Evolutionary conservation across 495 filamentous ascomycete species (phyloP).

Genomic region (Trypethelium eluteriae): DNA sequence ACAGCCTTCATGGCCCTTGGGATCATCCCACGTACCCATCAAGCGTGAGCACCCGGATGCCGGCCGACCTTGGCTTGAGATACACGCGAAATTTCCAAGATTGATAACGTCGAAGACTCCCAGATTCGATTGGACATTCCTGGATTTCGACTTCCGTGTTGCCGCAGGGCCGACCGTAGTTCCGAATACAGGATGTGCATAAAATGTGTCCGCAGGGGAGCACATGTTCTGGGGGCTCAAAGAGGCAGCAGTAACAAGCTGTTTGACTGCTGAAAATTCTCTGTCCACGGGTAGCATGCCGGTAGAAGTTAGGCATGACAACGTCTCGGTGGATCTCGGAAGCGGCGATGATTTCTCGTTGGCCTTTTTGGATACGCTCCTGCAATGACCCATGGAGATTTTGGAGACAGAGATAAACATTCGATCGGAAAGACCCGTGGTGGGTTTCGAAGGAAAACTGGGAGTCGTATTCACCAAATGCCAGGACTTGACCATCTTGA

Average conservation of each 20-base stretch:
- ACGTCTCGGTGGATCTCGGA: conserved; percentile 31
- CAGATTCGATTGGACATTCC: conserved; percentile 24
- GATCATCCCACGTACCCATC: conserved; percentile 42
- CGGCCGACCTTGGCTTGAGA: conserved; percentile 27
- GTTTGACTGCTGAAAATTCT: conserved; percentile 33
- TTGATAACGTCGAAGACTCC: not conserved
- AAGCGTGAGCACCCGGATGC: conserved; percentile 46
- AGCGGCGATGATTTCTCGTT: conserved; percentile 25
- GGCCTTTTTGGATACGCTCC: conserved; percentile 30
- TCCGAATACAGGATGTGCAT: conserved; percentile 42
- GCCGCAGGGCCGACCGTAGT: conserved; percentile 33
- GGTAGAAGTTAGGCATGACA: conserved; percentile 32
- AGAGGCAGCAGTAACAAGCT: conserved; percentile 50
- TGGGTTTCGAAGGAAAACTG: conserved; percentile 37
- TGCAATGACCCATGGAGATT: conserved; percentile 21
- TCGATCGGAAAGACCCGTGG: conserved; percentile 25
- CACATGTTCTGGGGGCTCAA: conserved; percentile 45
- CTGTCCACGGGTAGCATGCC: conserved; percentile 20
- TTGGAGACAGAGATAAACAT: conserved; percentile 17
- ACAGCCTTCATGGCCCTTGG: not conserved
- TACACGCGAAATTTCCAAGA: conserved; percentile 38
- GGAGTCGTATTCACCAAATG: conserved; percentile 41
- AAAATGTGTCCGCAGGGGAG: conserved; percentile 53
- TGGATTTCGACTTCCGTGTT: conserved; percentile 26
- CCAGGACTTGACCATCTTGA: conserved; percentile 41